Conservation (phyloP, 768 basidiomycete species). For the Amanita jacksonii region DNA sequence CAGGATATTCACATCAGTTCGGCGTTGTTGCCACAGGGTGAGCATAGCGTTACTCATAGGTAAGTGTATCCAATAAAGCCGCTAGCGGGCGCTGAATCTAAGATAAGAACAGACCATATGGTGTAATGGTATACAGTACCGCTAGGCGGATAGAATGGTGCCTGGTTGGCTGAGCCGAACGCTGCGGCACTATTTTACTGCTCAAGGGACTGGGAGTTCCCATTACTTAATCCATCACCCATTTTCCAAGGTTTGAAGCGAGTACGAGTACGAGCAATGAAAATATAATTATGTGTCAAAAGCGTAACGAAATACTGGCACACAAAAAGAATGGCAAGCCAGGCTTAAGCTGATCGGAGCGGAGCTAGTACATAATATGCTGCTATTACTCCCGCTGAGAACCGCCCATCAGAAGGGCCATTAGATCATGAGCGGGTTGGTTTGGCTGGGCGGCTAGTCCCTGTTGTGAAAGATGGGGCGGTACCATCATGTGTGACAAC, state of each 20-base stretch:
- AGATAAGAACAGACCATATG: slow-evolving; percentile 1
- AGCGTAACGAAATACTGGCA: too few species aligned
- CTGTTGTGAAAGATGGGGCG: slow-evolving; percentile 57
- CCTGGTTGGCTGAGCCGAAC: too few species aligned
- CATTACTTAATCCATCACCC: too few species aligned
- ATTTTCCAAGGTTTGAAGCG: neutral
- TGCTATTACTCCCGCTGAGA: slow-evolving; percentile 49
- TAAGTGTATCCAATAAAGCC: neutral
- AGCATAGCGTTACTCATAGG: too few species aligned
- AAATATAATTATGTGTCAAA: slow-evolving; percentile 7
- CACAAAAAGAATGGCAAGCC: neutral
- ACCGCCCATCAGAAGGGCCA: slow-evolving; percentile 78
- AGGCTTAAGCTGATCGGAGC: slow-evolving; percentile 9
- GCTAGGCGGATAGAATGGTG: too few species aligned
- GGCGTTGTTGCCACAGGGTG: neutral
- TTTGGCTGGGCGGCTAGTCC: slow-evolving; percentile 36
- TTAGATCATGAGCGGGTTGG: slow-evolving; percentile 64
- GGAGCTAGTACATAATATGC: slow-evolving; percentile 5
- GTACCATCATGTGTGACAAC: slow-evolving; percentile 35
- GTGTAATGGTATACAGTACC: too few species aligned
- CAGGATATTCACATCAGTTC: too few species aligned
- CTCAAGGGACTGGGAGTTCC: too few species aligned
- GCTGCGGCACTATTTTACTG: too few species aligned
- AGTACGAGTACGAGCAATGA: slow-evolving; percentile 1
- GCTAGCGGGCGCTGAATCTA: neutral